Conservation (phyloP, 305 asterid genomes). For the Fraxinus greggii region DNA sequence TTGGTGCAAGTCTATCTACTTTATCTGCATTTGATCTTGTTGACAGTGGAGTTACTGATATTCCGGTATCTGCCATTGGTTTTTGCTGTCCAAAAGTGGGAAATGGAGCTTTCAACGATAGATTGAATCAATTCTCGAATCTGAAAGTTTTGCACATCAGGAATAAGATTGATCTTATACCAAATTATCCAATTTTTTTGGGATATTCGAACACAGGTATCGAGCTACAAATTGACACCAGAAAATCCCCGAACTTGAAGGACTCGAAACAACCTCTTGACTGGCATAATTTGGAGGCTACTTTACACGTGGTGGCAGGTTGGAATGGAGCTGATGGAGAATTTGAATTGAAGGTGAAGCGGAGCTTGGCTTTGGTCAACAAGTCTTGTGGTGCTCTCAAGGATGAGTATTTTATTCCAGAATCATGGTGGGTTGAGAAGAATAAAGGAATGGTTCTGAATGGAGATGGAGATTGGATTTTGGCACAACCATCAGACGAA, state of each 20-base stretch:
- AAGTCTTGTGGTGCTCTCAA: conserved; percentile 61
- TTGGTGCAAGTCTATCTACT: conserved; percentile 59
- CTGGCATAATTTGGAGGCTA: conserved; percentile 8
- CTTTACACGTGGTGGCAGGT: neutral
- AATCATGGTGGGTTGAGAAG: conserved; percentile 90
- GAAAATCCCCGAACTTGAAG: conserved; percentile 51
- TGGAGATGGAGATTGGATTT: conserved; percentile 61
- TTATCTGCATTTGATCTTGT: conserved; percentile 72
- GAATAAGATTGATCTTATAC: conserved; percentile 66
- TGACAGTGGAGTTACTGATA: conserved; percentile 59
- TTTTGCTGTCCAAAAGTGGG: conserved; percentile 88
- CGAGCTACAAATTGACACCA: conserved; percentile 48
- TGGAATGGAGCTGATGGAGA: conserved; percentile 14
- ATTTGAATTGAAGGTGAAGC: conserved; percentile 40
- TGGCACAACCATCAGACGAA: conserved; percentile 54
- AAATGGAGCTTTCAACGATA: conserved; percentile 49
- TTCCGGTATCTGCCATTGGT: conserved; percentile 68
- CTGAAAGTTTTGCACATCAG: conserved; percentile 65
- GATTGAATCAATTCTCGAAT: conserved; percentile 35
- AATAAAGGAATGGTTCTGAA: conserved; percentile 61
- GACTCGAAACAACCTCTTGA: neutral
- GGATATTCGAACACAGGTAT: conserved; percentile 55
- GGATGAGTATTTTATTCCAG: conserved; percentile 74
- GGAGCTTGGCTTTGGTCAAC: conserved; percentile 76
- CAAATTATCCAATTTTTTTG: conserved; percentile 49